These are phyloP conservation scores for Mycosphaerella sp. DNA, from an alignment of 2,329 filamentous ascomycete genomes.

Conservation along the genomic window DNA sequence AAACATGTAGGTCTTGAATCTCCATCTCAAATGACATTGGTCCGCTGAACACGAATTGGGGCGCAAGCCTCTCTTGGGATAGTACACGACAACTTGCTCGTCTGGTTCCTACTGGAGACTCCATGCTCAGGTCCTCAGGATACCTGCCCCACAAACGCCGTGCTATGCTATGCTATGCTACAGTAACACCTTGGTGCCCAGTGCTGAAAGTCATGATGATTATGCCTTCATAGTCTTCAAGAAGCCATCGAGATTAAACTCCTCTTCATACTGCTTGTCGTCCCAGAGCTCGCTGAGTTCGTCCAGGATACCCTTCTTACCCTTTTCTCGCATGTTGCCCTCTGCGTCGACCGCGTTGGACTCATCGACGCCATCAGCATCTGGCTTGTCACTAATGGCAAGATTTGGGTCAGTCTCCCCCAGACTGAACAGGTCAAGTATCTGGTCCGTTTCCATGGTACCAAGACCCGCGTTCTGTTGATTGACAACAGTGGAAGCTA, in stretches of 20 bases:
- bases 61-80: not conserved
- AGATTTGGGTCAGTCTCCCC: slow-evolving; percentile 57
- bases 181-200: not conserved
- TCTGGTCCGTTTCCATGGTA: slow-evolving; percentile 98
- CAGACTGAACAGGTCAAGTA: slow-evolving; percentile 91
- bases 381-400: slow-evolving; percentile 31
- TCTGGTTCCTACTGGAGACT: not conserved
- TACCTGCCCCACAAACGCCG: not conserved
- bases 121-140: not conserved
- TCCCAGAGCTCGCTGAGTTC: slow-evolving; percentile 96
- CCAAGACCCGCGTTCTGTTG: slow-evolving; percentile 93
- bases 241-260: slow-evolving; percentile 93
- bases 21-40: no score
- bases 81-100: not conserved
- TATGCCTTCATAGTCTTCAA: slow-evolving; percentile 77
- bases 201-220: slow-evolving; percentile 1
- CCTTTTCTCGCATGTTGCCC: slow-evolving; percentile 86
- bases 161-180: slow-evolving; percentile 9
- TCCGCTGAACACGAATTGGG: no score
- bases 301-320: slow-evolving; percentile 94
- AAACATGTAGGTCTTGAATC: no score
- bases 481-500: slow-evolving; percentile 95
- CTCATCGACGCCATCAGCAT: slow-evolving; percentile 63
- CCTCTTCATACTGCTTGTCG: slow-evolving; percentile 95
- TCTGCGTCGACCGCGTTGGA: slow-evolving; percentile 68